phyloP scores from a whole-genome alignment of 768 basidiomycete genomes.

The Collybia mongolica region DNA sequence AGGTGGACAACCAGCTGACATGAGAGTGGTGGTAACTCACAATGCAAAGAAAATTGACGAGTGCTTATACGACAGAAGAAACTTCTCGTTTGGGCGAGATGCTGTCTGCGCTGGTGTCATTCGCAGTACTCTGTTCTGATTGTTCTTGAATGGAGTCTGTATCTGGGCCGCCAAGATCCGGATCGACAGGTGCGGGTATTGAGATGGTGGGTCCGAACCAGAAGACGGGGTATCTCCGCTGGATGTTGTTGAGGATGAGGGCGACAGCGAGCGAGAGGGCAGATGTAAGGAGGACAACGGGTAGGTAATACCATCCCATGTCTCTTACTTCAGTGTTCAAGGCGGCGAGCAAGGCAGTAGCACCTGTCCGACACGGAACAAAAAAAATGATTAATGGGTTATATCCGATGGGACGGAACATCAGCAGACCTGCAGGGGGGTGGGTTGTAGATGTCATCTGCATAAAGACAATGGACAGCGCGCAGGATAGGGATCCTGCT shows the following conservation, averaged over 20 bases:
- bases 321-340: constrained; percentile 37
- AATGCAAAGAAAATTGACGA: too few species aligned
- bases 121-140: neutral
- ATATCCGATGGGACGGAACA: too few species aligned
- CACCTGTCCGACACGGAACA: constrained; percentile 28
- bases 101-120: constrained; percentile 2
- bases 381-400: constrained; percentile 3
- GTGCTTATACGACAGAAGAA: neutral
- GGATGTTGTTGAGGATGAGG: constrained; percentile 49
- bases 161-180: constrained; percentile 13
- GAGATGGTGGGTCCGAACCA: constrained; percentile 35
- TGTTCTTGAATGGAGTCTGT: neutral
- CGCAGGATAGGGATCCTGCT: constrained; percentile 43
- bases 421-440: constrained; percentile 45
- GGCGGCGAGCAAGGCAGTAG: constrained; percentile 51
- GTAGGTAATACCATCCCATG: constrained; percentile 55
- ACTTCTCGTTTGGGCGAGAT: constrained; percentile 5
- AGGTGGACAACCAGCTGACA: too few species aligned
- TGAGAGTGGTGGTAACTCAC: too few species aligned
- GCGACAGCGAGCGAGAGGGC: constrained; percentile 42
- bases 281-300: constrained; percentile 48
- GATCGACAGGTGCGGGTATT: constrained; percentile 13
- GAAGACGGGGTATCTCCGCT: constrained; percentile 46
- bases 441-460: constrained; percentile 51
- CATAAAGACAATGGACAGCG: constrained; percentile 44